Base-by-base conservation (phyloP, 1,284 basidiomycete genomes). In the Schizophyllum commune region DNA sequence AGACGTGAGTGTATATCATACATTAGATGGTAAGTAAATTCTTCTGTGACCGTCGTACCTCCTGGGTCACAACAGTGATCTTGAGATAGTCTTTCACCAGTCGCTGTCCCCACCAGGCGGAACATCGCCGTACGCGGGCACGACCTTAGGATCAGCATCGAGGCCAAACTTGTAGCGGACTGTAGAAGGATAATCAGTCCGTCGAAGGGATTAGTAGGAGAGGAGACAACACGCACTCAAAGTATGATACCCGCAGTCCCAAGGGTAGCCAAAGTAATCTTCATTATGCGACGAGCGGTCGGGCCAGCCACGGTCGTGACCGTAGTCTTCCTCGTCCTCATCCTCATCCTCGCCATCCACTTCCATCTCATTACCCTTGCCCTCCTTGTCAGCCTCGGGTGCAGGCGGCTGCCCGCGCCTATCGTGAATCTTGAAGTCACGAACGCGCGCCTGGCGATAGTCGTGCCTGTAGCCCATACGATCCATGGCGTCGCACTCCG, bases 201-300 rank as follows among this genome's bases (percentile, higher is more conserved):
- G 21, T 52, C n/a, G n/a, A n/a, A n/a, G n/a, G 15, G 15, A 11
- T 13, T 32, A 39, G 47, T 27, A 33, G 39, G 57, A 20, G 58
- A 52, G 17, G 34, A 52, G 32, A 47, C 13, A 11, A 19, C 34
- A 67, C 71, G 52, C 60, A 76, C 74, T 69, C 27, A 76, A 57
- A n/a, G 66, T 61, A 63, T 75, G 71, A 27, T 70, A 60, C 4
- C 74, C 74, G 5, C 74, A 69, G 59, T 77, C 75, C 60, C 74
- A 75, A 52, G 68, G 62, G 52, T 74, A 68, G 4, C 74, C 76
- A 58, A 71, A 77, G 60, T 69, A 72, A 57, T 68, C 64, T 62
- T 78, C 77, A 1, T 59, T 61, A 55, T 76, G 72, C 56, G 66
- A 66, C 21, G 75, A 74, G 6, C 64, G 61, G 21, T 65, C 59